Evolutionary conservation across 2,329 filamentous ascomycete genomes (phyloP).

Genomic region (Sclerotinia spermophila): DNA sequence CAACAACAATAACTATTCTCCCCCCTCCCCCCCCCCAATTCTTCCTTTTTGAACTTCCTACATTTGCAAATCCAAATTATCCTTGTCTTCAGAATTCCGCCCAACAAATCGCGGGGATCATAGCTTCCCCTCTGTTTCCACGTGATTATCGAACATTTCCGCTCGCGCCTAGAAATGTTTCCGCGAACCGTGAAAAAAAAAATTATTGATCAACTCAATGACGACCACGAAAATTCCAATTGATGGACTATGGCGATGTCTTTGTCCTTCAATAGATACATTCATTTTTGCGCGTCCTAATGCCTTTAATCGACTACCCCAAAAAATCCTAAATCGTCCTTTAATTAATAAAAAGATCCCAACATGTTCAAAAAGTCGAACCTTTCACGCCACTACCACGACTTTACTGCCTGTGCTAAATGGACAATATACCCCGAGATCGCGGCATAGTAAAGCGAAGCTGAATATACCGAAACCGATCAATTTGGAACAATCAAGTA

Average conservation of each 20-base stretch:
- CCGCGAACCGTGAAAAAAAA: not conserved
- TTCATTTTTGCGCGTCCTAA: constrained; percentile 23
- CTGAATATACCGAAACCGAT: not conserved
- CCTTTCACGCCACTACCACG: not conserved
- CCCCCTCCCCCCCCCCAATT: not conserved
- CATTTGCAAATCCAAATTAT: not conserved
- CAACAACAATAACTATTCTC: not conserved
- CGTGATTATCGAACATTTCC: constrained; percentile 6
- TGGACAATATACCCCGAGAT: not conserved
- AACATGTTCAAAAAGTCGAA: constrained; percentile 5
- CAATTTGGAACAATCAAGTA: not conserved
- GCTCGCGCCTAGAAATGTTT: constrained; percentile 7
- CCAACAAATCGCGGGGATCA: constrained; percentile 1
- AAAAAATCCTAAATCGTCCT: constrained; percentile 14
- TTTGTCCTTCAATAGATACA: constrained; percentile 55
- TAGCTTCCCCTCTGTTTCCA: constrained; percentile 3
- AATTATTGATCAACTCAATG: constrained; percentile 33
- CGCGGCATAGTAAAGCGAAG: not conserved
- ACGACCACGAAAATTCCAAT: constrained; percentile 38
- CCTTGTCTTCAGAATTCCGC: not conserved
- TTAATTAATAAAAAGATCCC: not conserved
- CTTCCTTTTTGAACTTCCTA: not conserved
- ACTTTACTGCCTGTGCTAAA: not conserved
- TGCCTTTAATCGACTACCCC: not conserved
- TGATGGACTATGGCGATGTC: constrained; percentile 62